Percentiles rank a stretch among this genome's conserved stretches.
Evolutionary conservation across 225 moss, liverwort and hornwort genomes (phyloP).

Genomic region (Antitrichia curtipendula): DNA sequence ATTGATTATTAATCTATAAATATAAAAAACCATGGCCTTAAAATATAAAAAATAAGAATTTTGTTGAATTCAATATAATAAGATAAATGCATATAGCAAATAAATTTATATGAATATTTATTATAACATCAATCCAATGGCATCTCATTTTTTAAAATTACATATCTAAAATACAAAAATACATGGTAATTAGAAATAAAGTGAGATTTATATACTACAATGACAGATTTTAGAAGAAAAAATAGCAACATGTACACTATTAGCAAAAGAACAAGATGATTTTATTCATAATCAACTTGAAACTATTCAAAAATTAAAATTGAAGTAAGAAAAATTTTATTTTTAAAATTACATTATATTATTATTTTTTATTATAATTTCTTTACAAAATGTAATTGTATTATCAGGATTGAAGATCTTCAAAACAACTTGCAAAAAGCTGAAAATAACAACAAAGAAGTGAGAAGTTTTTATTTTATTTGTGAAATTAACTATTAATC

Average conservation of each 20-base stretch:
- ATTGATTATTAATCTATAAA: not conserved
- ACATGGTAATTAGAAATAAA: not conserved
- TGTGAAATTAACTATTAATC: too few relatives aligned
- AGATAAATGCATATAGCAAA: not conserved
- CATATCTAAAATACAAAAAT: not conserved
- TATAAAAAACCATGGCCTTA: accelerated
- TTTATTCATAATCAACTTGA: constrained; percentile 27
- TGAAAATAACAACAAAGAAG: constrained; percentile 19
- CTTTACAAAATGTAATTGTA: not conserved
- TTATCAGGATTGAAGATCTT: constrained; percentile 3
- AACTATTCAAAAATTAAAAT: constrained; percentile 4
- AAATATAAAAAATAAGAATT: not conserved
- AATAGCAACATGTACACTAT: constrained; percentile 7
- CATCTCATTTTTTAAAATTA: not conserved
- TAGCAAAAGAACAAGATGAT: constrained; percentile 10
- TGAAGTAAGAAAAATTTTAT: not conserved
- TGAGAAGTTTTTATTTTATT: not conserved
- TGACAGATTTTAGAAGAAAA: constrained; percentile 9
- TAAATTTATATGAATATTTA: not conserved
- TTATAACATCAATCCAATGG: too few relatives aligned
- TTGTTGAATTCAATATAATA: too few relatives aligned
- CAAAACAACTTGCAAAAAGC: not conserved
- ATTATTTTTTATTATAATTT: not conserved
- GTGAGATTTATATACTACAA: not conserved
- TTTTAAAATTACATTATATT: accelerated